Percentiles rank a stretch among this genome's conserved stretches.
phyloP scores from a whole-genome alignment of 108 stramenopile genomes.

The Parmales sp. region DNA sequence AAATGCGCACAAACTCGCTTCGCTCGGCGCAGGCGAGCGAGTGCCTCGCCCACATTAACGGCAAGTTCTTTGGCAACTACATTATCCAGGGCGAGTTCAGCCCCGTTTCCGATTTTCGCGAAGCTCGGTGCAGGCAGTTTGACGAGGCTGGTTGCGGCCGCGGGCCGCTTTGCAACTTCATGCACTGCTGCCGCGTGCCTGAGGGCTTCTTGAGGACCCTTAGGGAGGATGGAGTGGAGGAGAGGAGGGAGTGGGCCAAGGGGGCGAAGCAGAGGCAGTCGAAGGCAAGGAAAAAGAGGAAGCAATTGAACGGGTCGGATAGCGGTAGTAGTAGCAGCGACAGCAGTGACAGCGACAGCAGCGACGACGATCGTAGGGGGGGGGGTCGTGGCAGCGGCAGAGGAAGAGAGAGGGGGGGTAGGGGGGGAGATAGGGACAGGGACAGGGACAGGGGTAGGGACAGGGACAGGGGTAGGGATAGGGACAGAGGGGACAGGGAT shows the following conservation, averaged over 20 bases:
- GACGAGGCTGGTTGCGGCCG: conserved; percentile 69
- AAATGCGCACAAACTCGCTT: too few relatives aligned
- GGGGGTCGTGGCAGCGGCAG: too few relatives aligned
- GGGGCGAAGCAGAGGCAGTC: conserved; percentile 17
- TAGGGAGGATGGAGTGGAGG: conserved; percentile 61
- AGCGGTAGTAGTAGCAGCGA: neutral
- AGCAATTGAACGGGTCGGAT: conserved; percentile 8
- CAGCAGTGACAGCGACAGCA: too few relatives aligned
- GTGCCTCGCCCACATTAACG: conserved; percentile 74
- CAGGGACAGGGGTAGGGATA: too few relatives aligned
- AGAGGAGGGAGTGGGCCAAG: conserved; percentile 31
- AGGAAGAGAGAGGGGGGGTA: too few relatives aligned
- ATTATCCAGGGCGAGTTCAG: conserved; percentile 79
- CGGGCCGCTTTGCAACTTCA: conserved; percentile 95
- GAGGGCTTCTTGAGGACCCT: conserved; percentile 51
- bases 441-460: too few relatives aligned
- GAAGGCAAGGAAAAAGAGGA: conserved; percentile 16
- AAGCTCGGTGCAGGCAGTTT: conserved; percentile 88
- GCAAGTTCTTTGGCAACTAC: conserved; percentile 85
- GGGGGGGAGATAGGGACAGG: too few relatives aligned
- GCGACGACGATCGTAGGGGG: too few relatives aligned
- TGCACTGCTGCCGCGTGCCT: conserved; percentile 85
- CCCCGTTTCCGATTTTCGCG: conserved; percentile 90
- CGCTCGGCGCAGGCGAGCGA: too few relatives aligned
- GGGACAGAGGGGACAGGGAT: too few relatives aligned